These are phyloP conservation scores for Paulownia fortunei DNA, from an alignment of 257 asterid genomes.

Conservation along the genomic window DNA sequence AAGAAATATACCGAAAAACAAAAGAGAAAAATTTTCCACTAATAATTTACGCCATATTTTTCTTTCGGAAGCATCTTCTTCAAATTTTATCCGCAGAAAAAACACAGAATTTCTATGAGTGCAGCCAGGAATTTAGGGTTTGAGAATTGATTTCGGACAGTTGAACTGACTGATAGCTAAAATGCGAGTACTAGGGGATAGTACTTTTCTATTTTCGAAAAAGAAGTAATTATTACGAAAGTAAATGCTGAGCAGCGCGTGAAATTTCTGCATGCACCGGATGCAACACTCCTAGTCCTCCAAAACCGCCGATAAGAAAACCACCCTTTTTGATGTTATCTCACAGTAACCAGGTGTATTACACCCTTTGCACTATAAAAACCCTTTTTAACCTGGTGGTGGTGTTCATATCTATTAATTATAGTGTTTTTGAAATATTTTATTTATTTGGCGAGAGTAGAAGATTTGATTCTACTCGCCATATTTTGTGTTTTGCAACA, in stretches of 20 bases:
- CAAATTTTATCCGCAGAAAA: background rate
- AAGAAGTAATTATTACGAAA: constrained; percentile 6
- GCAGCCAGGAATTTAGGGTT: constrained; percentile 31
- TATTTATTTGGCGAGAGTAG: background rate
- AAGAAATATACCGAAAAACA: constrained; percentile 16
- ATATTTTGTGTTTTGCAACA: background rate
- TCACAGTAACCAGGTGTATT: background rate
- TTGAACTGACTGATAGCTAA: background rate
- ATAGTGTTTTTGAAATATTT: background rate
- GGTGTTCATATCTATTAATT: background rate
- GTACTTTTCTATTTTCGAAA: background rate
- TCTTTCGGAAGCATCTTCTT: constrained; percentile 10
- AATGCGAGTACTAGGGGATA: background rate
- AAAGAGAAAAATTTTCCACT: background rate
- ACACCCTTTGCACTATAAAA: background rate
- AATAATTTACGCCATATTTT: constrained; percentile 4
- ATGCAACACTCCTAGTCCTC: background rate
- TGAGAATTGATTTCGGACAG: constrained; percentile 13
- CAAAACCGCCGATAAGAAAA: too few relatives aligned
- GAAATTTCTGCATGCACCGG: background rate
- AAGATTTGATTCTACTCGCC: background rate
- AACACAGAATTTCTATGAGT: background rate
- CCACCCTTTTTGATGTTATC: too few relatives aligned
- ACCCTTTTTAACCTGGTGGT: background rate
- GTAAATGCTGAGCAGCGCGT: constrained; percentile 6